Evolutionary conservation across 2,329 filamentous ascomycete species (phyloP).

Genomic region (Aspergillus pseudoglaucus): DNA sequence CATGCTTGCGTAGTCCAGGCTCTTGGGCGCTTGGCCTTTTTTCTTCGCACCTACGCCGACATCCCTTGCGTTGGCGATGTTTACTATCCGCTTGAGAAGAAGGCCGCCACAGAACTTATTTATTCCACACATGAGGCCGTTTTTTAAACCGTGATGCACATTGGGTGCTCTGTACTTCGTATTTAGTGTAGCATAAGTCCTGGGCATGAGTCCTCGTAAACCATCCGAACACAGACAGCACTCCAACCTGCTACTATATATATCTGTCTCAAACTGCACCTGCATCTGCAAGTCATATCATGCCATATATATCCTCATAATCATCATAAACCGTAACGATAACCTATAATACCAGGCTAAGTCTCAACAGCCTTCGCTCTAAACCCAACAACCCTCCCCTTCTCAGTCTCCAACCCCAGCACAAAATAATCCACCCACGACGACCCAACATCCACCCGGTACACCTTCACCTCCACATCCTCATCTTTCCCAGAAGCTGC

Average conservation of each 20-base stretch:
- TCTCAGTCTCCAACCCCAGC: conserved; percentile 55
- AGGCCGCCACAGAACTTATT: no score
- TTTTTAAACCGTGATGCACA: no score
- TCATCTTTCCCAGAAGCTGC: conserved; percentile 33
- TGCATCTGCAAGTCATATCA: background rate
- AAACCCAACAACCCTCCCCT: conserved; percentile 63
- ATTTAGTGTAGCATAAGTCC: no score
- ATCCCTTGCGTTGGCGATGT: no score
- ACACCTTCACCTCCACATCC: conserved; percentile 63
- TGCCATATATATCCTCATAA: conserved; percentile 1
- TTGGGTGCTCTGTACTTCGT: no score
- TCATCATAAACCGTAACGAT: background rate
- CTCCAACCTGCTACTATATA: background rate
- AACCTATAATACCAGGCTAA: conserved; percentile 25
- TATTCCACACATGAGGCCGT: no score
- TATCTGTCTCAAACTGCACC: background rate
- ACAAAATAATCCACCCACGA: conserved; percentile 75
- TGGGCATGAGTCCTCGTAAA: no score
- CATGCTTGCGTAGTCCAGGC: no score
- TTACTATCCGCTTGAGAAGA: no score
- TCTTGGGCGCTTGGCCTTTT: no score
- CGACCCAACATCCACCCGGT: conserved; percentile 57
- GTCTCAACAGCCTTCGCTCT: conserved; percentile 74
- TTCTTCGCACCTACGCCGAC: no score
- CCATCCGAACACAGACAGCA: no score